These are phyloP conservation scores for Populus deltoides DNA, from an alignment of 345 rosid species.

Conservation along the genomic window DNA sequence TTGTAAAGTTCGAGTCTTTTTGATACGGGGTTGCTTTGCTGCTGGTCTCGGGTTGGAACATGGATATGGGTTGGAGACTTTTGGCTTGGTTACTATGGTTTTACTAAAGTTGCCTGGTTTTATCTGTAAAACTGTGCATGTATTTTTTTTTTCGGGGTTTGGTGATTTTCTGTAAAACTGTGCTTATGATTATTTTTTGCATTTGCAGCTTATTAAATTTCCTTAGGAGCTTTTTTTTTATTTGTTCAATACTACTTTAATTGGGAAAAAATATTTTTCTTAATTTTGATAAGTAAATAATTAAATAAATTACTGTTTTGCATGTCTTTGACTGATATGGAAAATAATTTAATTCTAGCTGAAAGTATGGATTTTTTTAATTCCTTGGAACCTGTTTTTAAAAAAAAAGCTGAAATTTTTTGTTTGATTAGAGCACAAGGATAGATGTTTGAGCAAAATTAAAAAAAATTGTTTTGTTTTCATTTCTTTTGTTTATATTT, in stretches of 20 bases:
- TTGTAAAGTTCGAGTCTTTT: neutral
- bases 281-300: neutral
- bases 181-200: neutral
- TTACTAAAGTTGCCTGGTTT: neutral
- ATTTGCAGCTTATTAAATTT: constrained; percentile 2
- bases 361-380: neutral
- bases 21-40: neutral
- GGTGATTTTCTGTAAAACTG: neutral
- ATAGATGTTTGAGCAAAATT: neutral
- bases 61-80: constrained; percentile 33
- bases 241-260: neutral
- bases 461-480: neutral
- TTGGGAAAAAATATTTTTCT: neutral
- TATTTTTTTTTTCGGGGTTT: neutral
- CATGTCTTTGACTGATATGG: neutral
- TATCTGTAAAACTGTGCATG: neutral
- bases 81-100: neutral
- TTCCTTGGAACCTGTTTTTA: neutral
- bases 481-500: neutral
- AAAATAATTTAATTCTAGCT: neutral
- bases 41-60: constrained; percentile 22
- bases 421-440: neutral
- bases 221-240: neutral
- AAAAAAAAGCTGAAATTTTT: neutral
- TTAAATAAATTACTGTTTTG: neutral